Conservation (phyloP, 768 basidiomycete species). For the Leccinum uliginosum region DNA sequence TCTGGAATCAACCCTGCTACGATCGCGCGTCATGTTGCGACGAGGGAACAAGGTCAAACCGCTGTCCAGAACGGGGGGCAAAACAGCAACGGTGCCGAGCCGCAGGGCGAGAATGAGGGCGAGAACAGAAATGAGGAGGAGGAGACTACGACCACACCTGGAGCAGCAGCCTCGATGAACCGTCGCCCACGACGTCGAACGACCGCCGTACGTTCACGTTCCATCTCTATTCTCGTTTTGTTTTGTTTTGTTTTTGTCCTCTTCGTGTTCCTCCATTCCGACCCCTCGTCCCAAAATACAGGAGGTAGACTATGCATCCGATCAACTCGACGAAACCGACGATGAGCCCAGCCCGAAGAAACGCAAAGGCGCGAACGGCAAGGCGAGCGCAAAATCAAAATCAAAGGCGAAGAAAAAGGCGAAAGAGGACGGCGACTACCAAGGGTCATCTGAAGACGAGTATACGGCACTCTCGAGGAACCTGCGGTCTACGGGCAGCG, state of each 20-base stretch:
- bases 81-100: constrained; percentile 7
- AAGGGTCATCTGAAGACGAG: constrained; percentile 57
- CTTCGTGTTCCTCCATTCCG: too few species aligned
- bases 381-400: constrained; percentile 38
- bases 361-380: constrained; percentile 47
- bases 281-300: neutral
- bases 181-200: constrained; percentile 14
- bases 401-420: constrained; percentile 36
- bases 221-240: neutral
- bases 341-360: constrained; percentile 46
- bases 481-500: constrained; percentile 33
- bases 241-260: neutral
- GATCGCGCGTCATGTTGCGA: constrained; percentile 36
- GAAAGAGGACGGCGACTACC: constrained; percentile 45
- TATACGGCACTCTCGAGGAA: constrained; percentile 62
- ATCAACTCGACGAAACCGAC: constrained; percentile 66
- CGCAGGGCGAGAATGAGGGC: constrained; percentile 13
- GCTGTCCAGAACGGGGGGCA: constrained; percentile 7
- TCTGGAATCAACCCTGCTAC: constrained; percentile 47
- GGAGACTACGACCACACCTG: too few species aligned
- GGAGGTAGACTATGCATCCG: constrained; percentile 57
- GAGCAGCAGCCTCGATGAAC: constrained; percentile 8
- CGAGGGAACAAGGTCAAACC: constrained; percentile 29
- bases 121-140: neutral
- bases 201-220: constrained; percentile 6